Conservation (phyloP, 78 protist species). For the Dictyostelium purpureum region DNA sequence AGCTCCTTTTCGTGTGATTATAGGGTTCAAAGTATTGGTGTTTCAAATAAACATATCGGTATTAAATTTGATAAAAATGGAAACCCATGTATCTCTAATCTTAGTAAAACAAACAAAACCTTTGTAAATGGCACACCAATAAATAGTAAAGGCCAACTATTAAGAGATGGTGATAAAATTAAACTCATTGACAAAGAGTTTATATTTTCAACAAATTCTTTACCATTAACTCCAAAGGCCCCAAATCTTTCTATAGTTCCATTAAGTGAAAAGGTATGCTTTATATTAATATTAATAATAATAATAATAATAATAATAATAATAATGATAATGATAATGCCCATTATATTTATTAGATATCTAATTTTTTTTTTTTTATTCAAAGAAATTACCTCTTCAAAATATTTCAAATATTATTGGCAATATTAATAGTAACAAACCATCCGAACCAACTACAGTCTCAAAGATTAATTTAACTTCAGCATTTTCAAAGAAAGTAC, state of each 20-base stretch:
- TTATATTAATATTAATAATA: too few species aligned
- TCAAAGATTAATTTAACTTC: constrained; percentile 3
- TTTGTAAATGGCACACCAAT: neutral
- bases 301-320: neutral
- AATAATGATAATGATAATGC: neutral
- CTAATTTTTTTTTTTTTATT: neutral
- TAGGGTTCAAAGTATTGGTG: neutral
- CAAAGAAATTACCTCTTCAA: neutral
- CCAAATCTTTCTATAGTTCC: constrained; percentile 54
- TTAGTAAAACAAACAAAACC: constrained; percentile 4
- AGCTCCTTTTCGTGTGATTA: neutral
- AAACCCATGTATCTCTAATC: neutral
- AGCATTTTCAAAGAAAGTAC: neutral
- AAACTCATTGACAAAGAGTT: neutral
- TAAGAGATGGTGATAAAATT: constrained; percentile 54
- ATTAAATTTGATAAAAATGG: neutral
- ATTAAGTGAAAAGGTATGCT: constrained; percentile 53
- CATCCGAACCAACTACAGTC: neutral
- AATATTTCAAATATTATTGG: neutral
- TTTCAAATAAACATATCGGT: neutral
- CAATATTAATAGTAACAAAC: neutral
- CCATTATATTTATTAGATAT: neutral
- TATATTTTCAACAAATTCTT: neutral
- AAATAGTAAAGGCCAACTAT: neutral
- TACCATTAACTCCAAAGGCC: constrained; percentile 24